Evolutionary conservation across 1,284 basidiomycete species (phyloP), one percentile per base, ranked within the genome.

Genomic region (Pterulicium gracile): DNA sequence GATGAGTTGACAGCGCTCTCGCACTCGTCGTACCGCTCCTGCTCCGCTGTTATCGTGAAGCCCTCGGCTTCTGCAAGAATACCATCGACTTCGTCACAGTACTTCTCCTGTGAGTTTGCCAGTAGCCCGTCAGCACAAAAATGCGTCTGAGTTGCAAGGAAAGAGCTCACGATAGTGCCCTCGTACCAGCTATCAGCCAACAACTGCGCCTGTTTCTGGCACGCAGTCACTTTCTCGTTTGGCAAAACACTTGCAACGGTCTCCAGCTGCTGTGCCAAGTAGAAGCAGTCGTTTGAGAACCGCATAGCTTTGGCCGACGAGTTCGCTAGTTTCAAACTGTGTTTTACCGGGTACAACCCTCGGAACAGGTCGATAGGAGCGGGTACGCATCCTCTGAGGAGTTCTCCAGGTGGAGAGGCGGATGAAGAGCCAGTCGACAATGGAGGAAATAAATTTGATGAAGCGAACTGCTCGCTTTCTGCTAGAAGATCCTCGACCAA

Each of bases 221-320:
- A 70, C 52, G 82, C 81, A 22, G 58, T 59, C 13, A 83, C 55
- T 54, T 68, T 72, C 12, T 70, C 71, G 45, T 67, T 67, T 12
- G 70, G 57, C 5, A 56, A 51, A 2, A 56, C 49, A 22, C 63
- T 52, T 43, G 64, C 60, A 17, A 76, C 51, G 15, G 60, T 67
- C 49, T 61, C 61, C 10, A 76, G 59, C 58, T 75, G 73, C 21
- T 62, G 68, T 40, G 62, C 67, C 49, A 97, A 67, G 60, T 85
- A 92, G 20, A 74, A 59, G 54, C 84, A 91, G 53, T 96, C 89
- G 61, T 98, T 98, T 19, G 87, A 81, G 58, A 89, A 88, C 45
- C 84, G 79, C 73, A 97, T 83, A 1, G 77, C 69, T 21, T 74
- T 64, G 13, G 78, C 75, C 3, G 83, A 69, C 0, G 75, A 72